phyloP scores from a whole-genome alignment of 2,329 filamentous ascomycete genomes.

The Aspergillus pseudoviridinutans region DNA sequence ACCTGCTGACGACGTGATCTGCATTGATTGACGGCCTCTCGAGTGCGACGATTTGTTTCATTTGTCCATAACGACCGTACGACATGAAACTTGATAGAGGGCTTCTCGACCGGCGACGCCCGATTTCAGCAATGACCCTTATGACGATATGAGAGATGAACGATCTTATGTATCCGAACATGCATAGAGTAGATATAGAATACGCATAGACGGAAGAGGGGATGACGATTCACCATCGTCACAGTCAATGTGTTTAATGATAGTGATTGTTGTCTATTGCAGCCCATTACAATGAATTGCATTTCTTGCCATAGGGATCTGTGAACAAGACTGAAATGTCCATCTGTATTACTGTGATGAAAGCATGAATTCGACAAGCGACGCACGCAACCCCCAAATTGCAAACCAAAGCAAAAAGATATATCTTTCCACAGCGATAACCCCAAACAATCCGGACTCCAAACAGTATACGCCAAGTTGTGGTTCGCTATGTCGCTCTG shows the following conservation, averaged over 20 bases:
- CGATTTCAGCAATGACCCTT: not conserved
- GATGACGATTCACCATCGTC: not conserved
- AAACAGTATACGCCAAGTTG: not conserved
- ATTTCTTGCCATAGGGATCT: not conserved
- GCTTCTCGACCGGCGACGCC: not conserved
- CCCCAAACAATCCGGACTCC: not conserved
- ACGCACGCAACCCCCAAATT: not conserved
- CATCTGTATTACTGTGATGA: not conserved
- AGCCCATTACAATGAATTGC: not conserved
- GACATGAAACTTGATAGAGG: not conserved
- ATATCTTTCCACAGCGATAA: not conserved
- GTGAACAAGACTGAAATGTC: not conserved
- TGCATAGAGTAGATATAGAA: constrained; percentile 2
- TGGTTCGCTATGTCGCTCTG: not conserved
- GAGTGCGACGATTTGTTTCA: not conserved
- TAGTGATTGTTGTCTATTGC: not conserved
- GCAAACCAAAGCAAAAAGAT: not conserved
- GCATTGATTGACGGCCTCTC: not conserved
- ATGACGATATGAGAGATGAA: constrained; percentile 5
- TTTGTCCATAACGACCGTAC: not conserved
- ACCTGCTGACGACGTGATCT: not conserved
- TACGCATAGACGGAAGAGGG: not conserved
- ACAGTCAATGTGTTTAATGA: not conserved
- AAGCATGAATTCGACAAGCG: not conserved
- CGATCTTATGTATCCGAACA: constrained; percentile 3